Base-by-base conservation (phyloP, 768 basidiomycete species). In the Dacryopinax spathularia region DNA sequence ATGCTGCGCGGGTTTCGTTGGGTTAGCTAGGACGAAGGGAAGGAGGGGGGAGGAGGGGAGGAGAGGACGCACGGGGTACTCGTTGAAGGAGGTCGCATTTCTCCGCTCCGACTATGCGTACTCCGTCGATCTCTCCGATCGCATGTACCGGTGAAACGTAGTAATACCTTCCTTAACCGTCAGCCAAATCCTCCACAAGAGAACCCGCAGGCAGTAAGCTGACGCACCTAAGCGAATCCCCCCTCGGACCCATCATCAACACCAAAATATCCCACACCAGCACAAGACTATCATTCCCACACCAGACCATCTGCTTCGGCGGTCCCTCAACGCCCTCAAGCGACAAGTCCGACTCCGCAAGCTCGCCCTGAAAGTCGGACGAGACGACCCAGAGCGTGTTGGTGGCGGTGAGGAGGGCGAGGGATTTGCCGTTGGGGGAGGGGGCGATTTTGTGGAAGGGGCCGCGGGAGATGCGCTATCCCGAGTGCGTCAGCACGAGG, bases 331-430 rank as follows among this genome's bases (percentile, higher is more conserved):
- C 61, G 35, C 63, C 79, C 44, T 71, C 65, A 29, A 76, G 77
- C 7, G 73, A 63, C 13, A 77, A 63, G 39, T 92, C 84, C 67
- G 90, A 92, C 71, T 96, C 94, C 2, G 91, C 89, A 68, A 95
- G 80, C 69, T 81, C 89, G 39, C 90, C 82, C 66, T 89, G 86
- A 71, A 98, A 97, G 73, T 97, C 91, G 13, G 86, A 82, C 13
- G 94, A 95, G n/a, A 97, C 90, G 34, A 97, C 94, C 88, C 89
- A 91, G 31, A 97, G 81, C 3, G 82, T 76, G 5, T 86, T 86
- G 12, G 79, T 77, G 62, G 79, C 82, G 1, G 88, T 91, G 35
- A 95, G 75, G 1, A 98, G 76, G 0, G 92, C 92, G 16, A 98
- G 79, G 48, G 91, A 86, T 69, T 94, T 92, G 35, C 95, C 95